Percentiles rank a stretch among this genome's conserved stretches.
These are phyloP conservation scores for Fusarium longipes DNA, from an alignment of 2,329 filamentous ascomycete species.

Conservation along the genomic window DNA sequence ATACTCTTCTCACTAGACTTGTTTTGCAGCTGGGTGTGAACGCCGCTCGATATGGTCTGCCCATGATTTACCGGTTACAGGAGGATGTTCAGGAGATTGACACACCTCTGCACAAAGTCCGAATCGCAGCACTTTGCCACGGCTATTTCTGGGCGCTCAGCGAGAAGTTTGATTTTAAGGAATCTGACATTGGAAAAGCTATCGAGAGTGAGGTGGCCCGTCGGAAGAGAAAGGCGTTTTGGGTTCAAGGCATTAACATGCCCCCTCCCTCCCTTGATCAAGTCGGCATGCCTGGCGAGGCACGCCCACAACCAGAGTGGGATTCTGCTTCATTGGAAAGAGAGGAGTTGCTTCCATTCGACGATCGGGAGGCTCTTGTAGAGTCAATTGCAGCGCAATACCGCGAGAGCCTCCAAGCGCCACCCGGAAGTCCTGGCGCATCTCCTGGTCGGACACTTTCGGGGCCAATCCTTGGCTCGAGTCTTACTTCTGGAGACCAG, in stretches of 20 bases:
- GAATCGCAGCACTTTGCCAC: constrained; percentile 85
- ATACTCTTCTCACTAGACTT: constrained; percentile 80
- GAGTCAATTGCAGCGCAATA: constrained; percentile 80
- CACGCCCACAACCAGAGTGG: constrained; percentile 58
- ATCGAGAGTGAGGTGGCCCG: constrained; percentile 81
- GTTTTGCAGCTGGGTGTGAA: constrained; percentile 84
- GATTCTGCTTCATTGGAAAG: constrained; percentile 66
- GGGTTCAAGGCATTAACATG: constrained; percentile 79
- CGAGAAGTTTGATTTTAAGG: constrained; percentile 81
- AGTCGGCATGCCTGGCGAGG: constrained; percentile 66
- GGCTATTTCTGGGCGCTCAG: constrained; percentile 87
- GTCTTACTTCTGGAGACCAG: constrained; percentile 54
- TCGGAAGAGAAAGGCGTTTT: constrained; percentile 78
- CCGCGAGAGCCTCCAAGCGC: constrained; percentile 68
- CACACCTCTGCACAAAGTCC: constrained; percentile 76
- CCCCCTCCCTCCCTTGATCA: constrained; percentile 74
- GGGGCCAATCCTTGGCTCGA: constrained; percentile 69
- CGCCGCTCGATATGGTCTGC: constrained; percentile 79
- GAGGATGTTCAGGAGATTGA: constrained; percentile 80
- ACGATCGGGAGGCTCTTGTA: constrained; percentile 76
- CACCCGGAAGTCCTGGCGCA: constrained; percentile 74
- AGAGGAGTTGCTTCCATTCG: constrained; percentile 78
- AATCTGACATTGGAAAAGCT: constrained; percentile 73
- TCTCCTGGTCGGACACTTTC: constrained; percentile 75
- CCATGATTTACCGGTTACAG: constrained; percentile 90